These are phyloP conservation scores for Acanthamoeba royreba DNA, from an alignment of 208 protist genomes.

Conservation along the genomic window DNA sequence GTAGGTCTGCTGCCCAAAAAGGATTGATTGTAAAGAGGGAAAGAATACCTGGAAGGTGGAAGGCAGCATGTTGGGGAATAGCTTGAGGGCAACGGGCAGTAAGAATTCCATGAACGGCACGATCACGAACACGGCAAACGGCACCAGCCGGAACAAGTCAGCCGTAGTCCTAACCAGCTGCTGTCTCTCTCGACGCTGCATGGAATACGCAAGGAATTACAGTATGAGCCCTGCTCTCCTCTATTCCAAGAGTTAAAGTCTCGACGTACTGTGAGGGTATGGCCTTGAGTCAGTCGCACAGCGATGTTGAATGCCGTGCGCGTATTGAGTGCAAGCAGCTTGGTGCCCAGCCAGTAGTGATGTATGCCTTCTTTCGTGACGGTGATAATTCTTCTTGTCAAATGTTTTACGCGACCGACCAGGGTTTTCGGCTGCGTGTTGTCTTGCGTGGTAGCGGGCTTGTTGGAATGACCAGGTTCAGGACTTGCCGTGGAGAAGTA, in stretches of 20 bases:
- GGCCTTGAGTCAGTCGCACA: not conserved
- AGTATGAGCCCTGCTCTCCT: not conserved
- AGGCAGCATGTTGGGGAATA: conserved; percentile 96
- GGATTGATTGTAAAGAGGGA: conserved; percentile 51
- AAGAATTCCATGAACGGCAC: conserved; percentile 95
- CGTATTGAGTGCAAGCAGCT: conserved; percentile 23
- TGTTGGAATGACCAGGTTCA: no score
- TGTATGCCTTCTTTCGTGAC: not conserved
- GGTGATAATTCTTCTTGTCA: not conserved
- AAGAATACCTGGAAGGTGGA: conserved; percentile 86
- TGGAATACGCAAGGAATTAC: not conserved
- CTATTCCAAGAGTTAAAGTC: no score
- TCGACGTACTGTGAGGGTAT: not conserved
- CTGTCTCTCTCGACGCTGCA: conserved; percentile 67
- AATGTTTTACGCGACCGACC: not conserved
- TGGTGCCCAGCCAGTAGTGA: conserved; percentile 38
- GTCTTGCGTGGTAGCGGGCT: no score
- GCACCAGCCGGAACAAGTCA: conserved; percentile 94
- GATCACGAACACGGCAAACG: conserved; percentile 95
- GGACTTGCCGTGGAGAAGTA: no score
- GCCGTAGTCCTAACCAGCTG: conserved; percentile 89
- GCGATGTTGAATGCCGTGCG: not conserved
- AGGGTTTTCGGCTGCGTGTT: not conserved
- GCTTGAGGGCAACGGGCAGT: conserved; percentile 92
- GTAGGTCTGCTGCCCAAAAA: no score